phyloP scores from a whole-genome alignment of 108 stramenopile species.

The Skeletonema costatum region DNA sequence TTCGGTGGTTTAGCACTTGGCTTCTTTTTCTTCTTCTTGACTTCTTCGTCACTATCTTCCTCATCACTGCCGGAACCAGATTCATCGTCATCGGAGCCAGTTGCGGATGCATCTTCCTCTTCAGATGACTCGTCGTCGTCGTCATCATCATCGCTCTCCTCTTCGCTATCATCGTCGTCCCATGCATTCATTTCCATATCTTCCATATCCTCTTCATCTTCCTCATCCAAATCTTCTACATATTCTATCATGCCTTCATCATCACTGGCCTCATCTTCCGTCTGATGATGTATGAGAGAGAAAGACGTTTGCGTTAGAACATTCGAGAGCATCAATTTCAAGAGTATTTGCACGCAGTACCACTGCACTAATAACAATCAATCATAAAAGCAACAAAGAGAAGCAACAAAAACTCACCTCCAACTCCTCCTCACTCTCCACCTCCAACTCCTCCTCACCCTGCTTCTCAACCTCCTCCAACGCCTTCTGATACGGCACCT shows the following conservation, averaged over 20 bases:
- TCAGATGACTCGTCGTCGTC: slow-evolving; percentile 7
- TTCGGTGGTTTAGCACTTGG: slow-evolving; percentile 5
- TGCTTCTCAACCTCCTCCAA: neutral
- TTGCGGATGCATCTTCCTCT: neutral
- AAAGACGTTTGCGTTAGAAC: neutral
- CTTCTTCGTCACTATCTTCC: neutral
- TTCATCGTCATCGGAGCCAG: neutral
- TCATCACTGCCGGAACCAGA: neutral
- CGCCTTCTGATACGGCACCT: slow-evolving; percentile 74
- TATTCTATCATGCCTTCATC: neutral
- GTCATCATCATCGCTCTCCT: neutral
- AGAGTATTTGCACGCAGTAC: too few relatives aligned
- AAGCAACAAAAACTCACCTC: neutral
- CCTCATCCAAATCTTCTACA: neutral
- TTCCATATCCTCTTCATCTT: neutral
- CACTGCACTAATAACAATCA: too few relatives aligned
- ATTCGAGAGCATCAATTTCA: too few relatives aligned
- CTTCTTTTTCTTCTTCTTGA: neutral
- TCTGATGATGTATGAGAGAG: neutral
- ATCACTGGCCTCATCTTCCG: neutral
- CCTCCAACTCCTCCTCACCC: neutral
- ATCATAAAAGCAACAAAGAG: neutral
- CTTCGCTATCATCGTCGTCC: neutral
- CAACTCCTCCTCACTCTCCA: neutral
- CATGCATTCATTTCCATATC: slow-evolving; percentile 2